Conservation (phyloP, 2,329 filamentous ascomycete genomes). For the Sordariomycetes sp. region DNA sequence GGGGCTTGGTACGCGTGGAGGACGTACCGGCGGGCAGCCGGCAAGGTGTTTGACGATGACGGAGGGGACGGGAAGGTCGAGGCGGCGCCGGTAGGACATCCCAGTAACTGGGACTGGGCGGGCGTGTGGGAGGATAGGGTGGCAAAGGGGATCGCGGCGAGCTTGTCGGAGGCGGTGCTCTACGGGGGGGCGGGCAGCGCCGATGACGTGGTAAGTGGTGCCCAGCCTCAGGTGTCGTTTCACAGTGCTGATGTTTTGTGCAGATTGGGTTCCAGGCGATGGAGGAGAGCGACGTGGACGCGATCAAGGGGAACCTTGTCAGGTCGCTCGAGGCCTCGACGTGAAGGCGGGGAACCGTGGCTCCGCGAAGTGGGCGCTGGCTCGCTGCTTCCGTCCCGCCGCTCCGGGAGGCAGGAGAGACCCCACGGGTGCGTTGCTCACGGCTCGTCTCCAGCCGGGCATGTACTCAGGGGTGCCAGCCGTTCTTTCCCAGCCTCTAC, state of each 20-base stretch:
- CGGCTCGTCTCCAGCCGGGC: background rate
- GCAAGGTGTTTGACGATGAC: conserved; percentile 20
- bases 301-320: conserved; percentile 43
- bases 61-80: conserved; percentile 5
- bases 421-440: background rate
- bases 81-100: conserved; percentile 28
- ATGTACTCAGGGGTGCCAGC: background rate
- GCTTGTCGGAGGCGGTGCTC: conserved; percentile 65
- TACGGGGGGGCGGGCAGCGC: conserved; percentile 50
- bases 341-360: conserved; percentile 7
- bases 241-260: conserved; percentile 5
- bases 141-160: conserved; percentile 61
- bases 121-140: conserved; percentile 92
- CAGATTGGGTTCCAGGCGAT: conserved; percentile 56
- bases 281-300: conserved; percentile 44
- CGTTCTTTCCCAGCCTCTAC: background rate
- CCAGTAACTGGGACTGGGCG: conserved; percentile 94
- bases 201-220: conserved; percentile 57
- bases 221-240: background rate
- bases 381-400: background rate
- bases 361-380: background rate
- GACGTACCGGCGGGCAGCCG: conserved; percentile 45
- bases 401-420: background rate
- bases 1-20: conserved; percentile 93
- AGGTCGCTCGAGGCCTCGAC: conserved; percentile 29